Evolutionary conservation across 345 rosid genomes (phyloP).

Genomic region (Eucalyptus grandis): DNA sequence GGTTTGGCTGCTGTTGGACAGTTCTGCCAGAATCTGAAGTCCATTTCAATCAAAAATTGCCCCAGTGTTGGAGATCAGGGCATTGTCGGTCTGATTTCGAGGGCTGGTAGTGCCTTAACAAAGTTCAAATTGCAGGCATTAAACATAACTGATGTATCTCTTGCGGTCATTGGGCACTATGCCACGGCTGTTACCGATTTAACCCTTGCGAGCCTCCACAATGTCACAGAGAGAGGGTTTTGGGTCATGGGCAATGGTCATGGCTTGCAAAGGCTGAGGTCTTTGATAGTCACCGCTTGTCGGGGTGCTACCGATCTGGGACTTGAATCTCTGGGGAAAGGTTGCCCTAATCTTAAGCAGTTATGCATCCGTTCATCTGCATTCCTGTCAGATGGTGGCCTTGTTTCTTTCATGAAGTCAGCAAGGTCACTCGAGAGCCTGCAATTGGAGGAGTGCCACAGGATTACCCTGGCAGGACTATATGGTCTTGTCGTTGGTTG

Average conservation of each 20-base stretch:
- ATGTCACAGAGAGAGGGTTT: constrained; percentile 77
- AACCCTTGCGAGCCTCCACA: constrained; percentile 39
- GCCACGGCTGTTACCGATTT: constrained; percentile 69
- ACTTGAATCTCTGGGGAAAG: constrained; percentile 70
- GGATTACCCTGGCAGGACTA: constrained; percentile 80
- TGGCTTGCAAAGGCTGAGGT: constrained; percentile 68
- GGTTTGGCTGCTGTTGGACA: constrained; percentile 59
- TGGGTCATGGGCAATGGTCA: constrained; percentile 97
- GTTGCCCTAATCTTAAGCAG: constrained; percentile 73
- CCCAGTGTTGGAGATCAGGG: constrained; percentile 86
- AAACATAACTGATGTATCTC: constrained; percentile 76
- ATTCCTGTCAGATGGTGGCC: constrained; percentile 63
- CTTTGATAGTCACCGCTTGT: constrained; percentile 56
- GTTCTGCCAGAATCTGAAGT: constrained; percentile 55
- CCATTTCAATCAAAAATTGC: constrained; percentile 62
- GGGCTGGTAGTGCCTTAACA: constrained; percentile 23
- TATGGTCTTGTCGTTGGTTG: constrained; percentile 70
- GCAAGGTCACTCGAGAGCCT: constrained; percentile 64
- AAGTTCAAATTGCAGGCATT: constrained; percentile 72
- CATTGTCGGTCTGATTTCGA: constrained; percentile 44
- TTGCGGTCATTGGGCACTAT: constrained; percentile 90
- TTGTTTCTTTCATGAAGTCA: constrained; percentile 57
- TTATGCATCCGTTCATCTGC: constrained; percentile 36
- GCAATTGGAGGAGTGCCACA: constrained; percentile 93
- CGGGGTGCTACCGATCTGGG: constrained; percentile 65